Base-by-base conservation (phyloP, 1,139 yeast species). In the Saccharomyces pastorianus region DNA sequence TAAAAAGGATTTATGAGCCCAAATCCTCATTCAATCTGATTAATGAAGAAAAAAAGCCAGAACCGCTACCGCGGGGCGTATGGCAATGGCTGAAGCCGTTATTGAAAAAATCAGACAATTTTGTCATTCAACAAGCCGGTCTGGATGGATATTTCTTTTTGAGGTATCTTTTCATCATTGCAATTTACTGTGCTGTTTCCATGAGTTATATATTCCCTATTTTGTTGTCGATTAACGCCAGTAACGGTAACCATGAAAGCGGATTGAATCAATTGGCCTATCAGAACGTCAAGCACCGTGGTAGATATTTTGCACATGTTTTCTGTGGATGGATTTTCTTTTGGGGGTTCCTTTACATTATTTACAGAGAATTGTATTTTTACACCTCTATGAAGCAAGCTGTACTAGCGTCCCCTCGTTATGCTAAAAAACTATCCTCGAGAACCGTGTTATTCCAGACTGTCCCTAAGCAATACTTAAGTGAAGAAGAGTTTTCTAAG, bases 291-390 rank as follows among this genome's bases (percentile, higher is more conserved):
- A 71, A 69, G 29, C 63, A 81, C 64, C 72, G 78, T 52, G 51
- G 54, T 4, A 78, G 96, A 55, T 87, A 85, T 71, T 93, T 82
- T 70, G 97, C 97, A 1, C 96, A 91, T 67, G 91, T 85, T 1
- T 79, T 93, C 57, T 73, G 88, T 53, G 83, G 93, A 3, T 87
- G 96, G 95, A 62, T 82, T 46, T 88, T 80, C 68, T 88, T 85
- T 70, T 90, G 95, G 48, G 69, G 76, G 47, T 77, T 88, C 53
- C 69, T 88, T 47, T 89, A 81, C 67, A 77, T 86, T 32, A 77
- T 90, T 56, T 90, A 88, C 73, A 76, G 96, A 54, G 99, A 93
- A 71, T 75, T 90, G 68, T 81, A 82, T 60, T 90, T 82, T 71
- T 93, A 84, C 73, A 81, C 85, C 56, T 82, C 95, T 4, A 77